A percentile compares a stretch with the other conserved stretches of the same genome.
These are phyloP conservation scores for Fusarium sp. DNA, from an alignment of 2,329 filamentous ascomycete species.

Conservation along the genomic window DNA sequence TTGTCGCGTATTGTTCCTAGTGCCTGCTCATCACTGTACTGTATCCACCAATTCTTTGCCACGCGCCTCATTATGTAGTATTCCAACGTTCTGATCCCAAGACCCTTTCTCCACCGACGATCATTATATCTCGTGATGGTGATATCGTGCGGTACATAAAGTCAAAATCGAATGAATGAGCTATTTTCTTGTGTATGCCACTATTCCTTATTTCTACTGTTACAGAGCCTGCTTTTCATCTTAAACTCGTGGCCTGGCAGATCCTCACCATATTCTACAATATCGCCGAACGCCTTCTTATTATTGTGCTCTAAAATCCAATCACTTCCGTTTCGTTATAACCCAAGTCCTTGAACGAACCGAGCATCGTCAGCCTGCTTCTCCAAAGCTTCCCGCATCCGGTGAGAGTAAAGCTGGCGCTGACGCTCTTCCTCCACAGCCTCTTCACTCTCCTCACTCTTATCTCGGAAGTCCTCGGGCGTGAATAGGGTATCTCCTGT, in stretches of 20 bases:
- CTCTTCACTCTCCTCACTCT: slow-evolving; percentile 61
- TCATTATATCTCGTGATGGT: slow-evolving; percentile 22
- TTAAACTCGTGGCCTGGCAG: not conserved
- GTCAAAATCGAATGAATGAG: slow-evolving; percentile 9
- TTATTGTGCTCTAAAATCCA: not conserved
- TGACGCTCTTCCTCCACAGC: slow-evolving; percentile 58
- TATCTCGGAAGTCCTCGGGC: slow-evolving; percentile 63
- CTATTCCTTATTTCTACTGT: slow-evolving; percentile 1
- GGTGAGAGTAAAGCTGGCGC: slow-evolving; percentile 71
- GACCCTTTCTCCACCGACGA: slow-evolving; percentile 35
- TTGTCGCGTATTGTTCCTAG: slow-evolving; percentile 12
- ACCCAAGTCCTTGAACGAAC: slow-evolving; percentile 74
- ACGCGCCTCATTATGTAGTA: slow-evolving; percentile 28
- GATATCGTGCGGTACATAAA: not conserved
- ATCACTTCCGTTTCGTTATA: slow-evolving; percentile 12
- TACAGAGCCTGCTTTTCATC: slow-evolving; percentile 16
- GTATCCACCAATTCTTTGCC: slow-evolving; percentile 13
- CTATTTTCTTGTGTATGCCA: slow-evolving; percentile 6
- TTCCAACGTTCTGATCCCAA: not conserved
- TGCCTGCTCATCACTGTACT: not conserved
- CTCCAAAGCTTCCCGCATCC: slow-evolving; percentile 80
- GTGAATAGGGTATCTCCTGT: slow-evolving; percentile 62
- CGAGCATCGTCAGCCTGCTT: slow-evolving; percentile 82
- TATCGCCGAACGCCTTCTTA: slow-evolving; percentile 7
- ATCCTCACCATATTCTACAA: slow-evolving; percentile 14